Base-by-base conservation (phyloP, 306 rosid genomes). In the Pyrus pyrifolia region DNA sequence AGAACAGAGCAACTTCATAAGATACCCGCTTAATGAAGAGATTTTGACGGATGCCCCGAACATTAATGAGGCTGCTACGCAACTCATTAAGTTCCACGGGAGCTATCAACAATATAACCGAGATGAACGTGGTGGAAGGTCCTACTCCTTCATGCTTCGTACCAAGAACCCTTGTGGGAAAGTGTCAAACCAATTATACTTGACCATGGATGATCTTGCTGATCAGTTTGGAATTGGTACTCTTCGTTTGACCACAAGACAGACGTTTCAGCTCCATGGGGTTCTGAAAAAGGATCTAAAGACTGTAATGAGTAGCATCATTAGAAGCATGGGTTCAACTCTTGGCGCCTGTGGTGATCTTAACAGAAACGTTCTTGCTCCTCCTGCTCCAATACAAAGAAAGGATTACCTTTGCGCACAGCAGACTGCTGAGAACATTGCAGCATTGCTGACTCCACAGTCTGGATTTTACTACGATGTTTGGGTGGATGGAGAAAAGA, bases 181-280 rank as follows among this genome's bases (percentile, higher is more conserved):
- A 85, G 99, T 96, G 71, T 76, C 99, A 4, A 96, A 92, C 71
- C 80, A 78, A 42, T 93, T 96, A 45, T 96, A 96, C 89, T 80
- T 92, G 87, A 96, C 99, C n/a, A 92, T 96, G 98, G 97, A 96
- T 66, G 99, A 96, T 82, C 99, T 96, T 62, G 99, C 99, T 0
- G 98, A 96, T 77, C 98, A 92, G 81, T 96, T 96, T 86, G 99
- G 99, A 38, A 92, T 96, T 40, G 98, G 97, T 68, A 96, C 99
- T 3, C 99, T 96, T 75, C 94, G 99, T 19, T 80, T 96, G 81
- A 96, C 99, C 31, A 96, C 99, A 52, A 86, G 99, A 59, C 99
- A 96, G 53, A 96, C 99, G 10, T 96, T 96, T 83, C 98, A 96
- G 85, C 99, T 96, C 44, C 99, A 96, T 53, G 99, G 98, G 68